These are phyloP conservation scores for Plenodomus lindquistii DNA, from an alignment of 2,329 filamentous ascomycete genomes.

Conservation along the genomic window DNA sequence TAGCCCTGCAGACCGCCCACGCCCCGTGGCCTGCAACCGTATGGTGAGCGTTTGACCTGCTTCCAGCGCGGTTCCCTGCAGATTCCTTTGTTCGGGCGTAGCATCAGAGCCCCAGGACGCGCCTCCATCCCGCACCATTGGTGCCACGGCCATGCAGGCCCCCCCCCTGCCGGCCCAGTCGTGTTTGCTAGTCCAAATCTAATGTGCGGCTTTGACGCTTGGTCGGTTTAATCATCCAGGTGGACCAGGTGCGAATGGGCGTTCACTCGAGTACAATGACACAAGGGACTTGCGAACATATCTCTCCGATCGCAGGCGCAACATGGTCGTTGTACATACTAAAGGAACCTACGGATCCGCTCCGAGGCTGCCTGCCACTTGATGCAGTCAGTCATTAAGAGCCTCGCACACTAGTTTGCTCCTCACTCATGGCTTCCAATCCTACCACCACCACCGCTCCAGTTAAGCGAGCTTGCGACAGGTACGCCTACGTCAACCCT, in stretches of 20 bases:
- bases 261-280: constrained; percentile 40
- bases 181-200: constrained; percentile 33
- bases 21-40: constrained; percentile 29
- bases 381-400: constrained; percentile 30
- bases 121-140: constrained; percentile 29
- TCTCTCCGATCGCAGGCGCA: constrained; percentile 32
- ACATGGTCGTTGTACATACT: constrained; percentile 34
- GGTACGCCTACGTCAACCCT: constrained; percentile 33
- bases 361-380: constrained; percentile 25
- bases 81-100: constrained; percentile 25
- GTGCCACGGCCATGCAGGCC: constrained; percentile 16
- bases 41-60: constrained; percentile 31
- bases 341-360: constrained; percentile 35
- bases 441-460: constrained; percentile 38
- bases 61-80: constrained; percentile 32
- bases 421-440: constrained; percentile 35
- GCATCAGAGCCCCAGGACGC: constrained; percentile 28
- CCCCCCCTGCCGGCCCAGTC: constrained; percentile 28
- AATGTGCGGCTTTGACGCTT: constrained; percentile 42
- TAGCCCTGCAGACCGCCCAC: constrained; percentile 30
- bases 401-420: constrained; percentile 21
- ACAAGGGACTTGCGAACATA: constrained; percentile 34
- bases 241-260: constrained; percentile 38
- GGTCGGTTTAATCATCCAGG: constrained; percentile 36
- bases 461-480: constrained; percentile 49